These are phyloP conservation scores for Harringtonia lauricola DNA, from an alignment of 2,329 filamentous ascomycete genomes.

Conservation along the genomic window DNA sequence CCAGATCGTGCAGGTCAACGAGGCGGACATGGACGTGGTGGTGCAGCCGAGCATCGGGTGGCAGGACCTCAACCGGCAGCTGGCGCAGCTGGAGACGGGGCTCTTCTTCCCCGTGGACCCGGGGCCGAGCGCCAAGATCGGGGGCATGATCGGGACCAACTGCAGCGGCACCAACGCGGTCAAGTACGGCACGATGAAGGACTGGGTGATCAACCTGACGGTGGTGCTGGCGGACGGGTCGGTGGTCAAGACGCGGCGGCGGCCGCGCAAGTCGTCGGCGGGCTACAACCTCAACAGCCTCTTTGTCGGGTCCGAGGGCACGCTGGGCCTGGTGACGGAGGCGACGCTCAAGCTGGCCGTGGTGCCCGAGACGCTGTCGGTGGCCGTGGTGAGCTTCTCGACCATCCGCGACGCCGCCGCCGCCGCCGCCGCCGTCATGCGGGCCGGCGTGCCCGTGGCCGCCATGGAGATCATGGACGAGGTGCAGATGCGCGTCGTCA, in stretches of 20 bases:
- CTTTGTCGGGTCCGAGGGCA: constrained; percentile 75
- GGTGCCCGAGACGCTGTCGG: constrained; percentile 63
- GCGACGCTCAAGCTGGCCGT: constrained; percentile 71
- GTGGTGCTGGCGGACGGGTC: constrained; percentile 71
- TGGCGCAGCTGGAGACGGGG: constrained; percentile 48
- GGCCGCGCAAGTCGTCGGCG: constrained; percentile 72
- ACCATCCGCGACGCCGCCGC: constrained; percentile 65
- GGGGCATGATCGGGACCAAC: constrained; percentile 74
- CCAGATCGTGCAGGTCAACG: constrained; percentile 65
- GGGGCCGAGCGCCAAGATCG: constrained; percentile 61
- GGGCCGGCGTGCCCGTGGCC: constrained; percentile 60
- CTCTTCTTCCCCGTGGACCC: constrained; percentile 91
- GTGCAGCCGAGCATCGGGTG: constrained; percentile 88
- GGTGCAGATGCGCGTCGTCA: constrained; percentile 76
- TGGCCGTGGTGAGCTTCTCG: constrained; percentile 72
- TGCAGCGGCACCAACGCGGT: constrained; percentile 71
- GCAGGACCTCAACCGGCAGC: constrained; percentile 72
- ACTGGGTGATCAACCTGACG: constrained; percentile 76
- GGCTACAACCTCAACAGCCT: constrained; percentile 75
- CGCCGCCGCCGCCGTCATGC: constrained; percentile 66
- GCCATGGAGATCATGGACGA: constrained; percentile 85
- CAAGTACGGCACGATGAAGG: constrained; percentile 76
- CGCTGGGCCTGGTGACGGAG: constrained; percentile 70
- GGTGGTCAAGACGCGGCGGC: constrained; percentile 64
- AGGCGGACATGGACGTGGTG: constrained; percentile 84